phyloP scores from a whole-genome alignment of 1,284 basidiomycete genomes.

The Coniferiporia sulphurascens region DNA sequence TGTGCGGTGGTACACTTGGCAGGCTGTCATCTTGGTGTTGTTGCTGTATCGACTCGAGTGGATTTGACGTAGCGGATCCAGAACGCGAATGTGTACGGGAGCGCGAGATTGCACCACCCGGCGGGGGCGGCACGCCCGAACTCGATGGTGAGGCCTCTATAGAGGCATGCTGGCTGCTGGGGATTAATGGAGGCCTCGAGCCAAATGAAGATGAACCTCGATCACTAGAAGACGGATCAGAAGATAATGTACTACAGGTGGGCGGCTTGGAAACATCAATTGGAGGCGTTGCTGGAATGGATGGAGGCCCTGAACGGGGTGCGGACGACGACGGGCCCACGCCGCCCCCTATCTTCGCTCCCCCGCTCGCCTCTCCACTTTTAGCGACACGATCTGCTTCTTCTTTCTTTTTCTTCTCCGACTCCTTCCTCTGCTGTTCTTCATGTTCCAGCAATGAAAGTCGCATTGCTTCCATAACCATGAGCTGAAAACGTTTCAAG shows the following conservation, averaged over 20 bases:
- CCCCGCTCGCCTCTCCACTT: slow-evolving; percentile 14
- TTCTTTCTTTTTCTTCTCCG: slow-evolving; percentile 50
- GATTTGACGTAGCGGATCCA: slow-evolving; percentile 10
- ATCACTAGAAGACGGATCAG: background rate
- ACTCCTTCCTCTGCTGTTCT: slow-evolving; percentile 67
- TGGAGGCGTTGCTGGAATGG: slow-evolving; percentile 13
- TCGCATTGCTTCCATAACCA: slow-evolving; percentile 99
- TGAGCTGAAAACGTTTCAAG: slow-evolving; percentile 53
- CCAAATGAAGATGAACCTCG: background rate
- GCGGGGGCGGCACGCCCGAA: background rate
- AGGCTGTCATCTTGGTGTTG: background rate
- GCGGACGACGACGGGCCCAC: slow-evolving; percentile 10
- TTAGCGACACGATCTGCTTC: slow-evolving; percentile 35
- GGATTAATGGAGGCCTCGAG: background rate
- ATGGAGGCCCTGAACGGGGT: slow-evolving; percentile 7
- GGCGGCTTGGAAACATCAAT: slow-evolving; percentile 7
- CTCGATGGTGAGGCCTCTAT: slow-evolving; percentile 2
- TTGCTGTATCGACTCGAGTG: background rate
- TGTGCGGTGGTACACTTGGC: background rate
- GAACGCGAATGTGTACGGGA: slow-evolving; percentile 5
- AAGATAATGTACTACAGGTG: background rate
- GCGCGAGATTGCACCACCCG: background rate
- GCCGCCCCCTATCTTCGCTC: background rate
- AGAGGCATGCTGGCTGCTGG: background rate
- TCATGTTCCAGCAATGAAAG: slow-evolving; percentile 90